Base-by-base conservation (phyloP, 768 basidiomycete genomes). In the Naematelia encephala region DNA sequence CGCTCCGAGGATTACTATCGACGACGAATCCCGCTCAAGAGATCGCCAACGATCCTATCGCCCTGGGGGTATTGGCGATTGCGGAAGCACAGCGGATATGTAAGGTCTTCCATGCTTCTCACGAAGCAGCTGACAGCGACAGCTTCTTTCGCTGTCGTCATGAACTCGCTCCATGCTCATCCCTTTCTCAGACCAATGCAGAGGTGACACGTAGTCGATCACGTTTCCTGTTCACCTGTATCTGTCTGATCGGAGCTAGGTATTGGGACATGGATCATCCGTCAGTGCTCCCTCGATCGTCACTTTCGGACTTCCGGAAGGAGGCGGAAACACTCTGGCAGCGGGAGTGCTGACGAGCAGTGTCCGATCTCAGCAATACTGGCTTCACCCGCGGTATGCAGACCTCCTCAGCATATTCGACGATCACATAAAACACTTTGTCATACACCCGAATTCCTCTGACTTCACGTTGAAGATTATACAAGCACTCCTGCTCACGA, bases 131-230 rank as follows among this genome's bases (percentile, higher is more conserved):
- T 25, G 8, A 27, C 5, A 25, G 14, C 5, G 10, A 26, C 48
- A 50, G 48, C 5, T 50, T 50, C 48, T 50, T 50, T 14, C 25
- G 16, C 14, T 16, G n/a, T 5, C 26, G 48, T 27, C 48, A 50
- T 50, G 48, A 50, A 50, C 48, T 50, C 48, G 48, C 48, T 23
- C 48, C 48, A 25, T 50, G 48, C 22, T 50, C 48, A 16, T 46
- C 44, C 5, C 48, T 21, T 14, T 22, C 14, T 10, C 48, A 50
- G 48, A 19, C n/a, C 8, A 26, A 19, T 5, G 48, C 48, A 23
- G 22, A 19, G 48, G 14, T 25, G 12, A 46, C 25, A 12, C 48
- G 48, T 16, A 50, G 22, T 22, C 48, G 48, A 5, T 21, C 19
- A 21, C 48, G 14, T 2, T 26, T 50, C 48, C 22, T 50, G n/a